A percentile compares a stretch with the other conserved stretches of the same genome.
phyloP scores from a whole-genome alignment of 1,284 basidiomycete genomes.

The Microbotryum violaceum region DNA sequence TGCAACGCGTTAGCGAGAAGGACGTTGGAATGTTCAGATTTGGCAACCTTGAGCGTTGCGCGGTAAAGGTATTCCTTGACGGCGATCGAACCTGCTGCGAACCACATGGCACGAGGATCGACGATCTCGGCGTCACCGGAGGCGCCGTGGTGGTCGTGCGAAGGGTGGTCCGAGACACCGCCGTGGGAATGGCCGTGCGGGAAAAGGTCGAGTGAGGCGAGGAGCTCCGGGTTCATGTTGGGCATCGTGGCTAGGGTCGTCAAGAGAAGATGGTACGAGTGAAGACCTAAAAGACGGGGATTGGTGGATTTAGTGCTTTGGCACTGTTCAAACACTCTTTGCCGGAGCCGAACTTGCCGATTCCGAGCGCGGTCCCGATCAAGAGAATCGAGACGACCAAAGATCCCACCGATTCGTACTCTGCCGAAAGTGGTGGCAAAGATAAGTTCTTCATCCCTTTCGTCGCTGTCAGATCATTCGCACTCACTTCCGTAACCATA shows the following conservation, averaged over 20 bases:
- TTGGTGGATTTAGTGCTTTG: neutral
- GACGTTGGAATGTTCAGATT: conserved; percentile 81
- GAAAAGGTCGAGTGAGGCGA: conserved; percentile 34
- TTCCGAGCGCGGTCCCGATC: conserved; percentile 74
- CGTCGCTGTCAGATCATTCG: neutral
- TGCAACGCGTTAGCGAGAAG: conserved; percentile 85
- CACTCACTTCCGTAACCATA: conserved; percentile 49
- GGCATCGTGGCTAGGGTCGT: conserved; percentile 50
- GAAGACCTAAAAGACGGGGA: conserved; percentile 49
- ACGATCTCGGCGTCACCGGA: conserved; percentile 44
- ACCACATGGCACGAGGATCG: conserved; percentile 95
- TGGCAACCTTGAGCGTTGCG: conserved; percentile 66
- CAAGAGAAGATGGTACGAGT: conserved; percentile 75
- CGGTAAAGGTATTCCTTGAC: conserved; percentile 91
- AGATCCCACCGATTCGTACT: conserved; percentile 44
- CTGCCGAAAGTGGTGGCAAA: conserved; percentile 16
- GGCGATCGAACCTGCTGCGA: conserved; percentile 70
- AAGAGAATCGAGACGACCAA: conserved; percentile 45
- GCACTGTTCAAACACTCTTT: too few relatives aligned
- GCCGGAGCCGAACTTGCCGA: conserved; percentile 45
- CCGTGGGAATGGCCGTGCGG: conserved; percentile 36
- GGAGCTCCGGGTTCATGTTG: conserved; percentile 43
- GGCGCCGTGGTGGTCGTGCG: conserved; percentile 5
- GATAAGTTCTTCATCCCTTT: neutral
- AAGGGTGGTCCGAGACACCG: conserved; percentile 16